Percentiles rank a stretch among this genome's conserved stretches.
phyloP scores from a whole-genome alignment of 2,329 filamentous ascomycete genomes.

The Neospermospora avenae region DNA sequence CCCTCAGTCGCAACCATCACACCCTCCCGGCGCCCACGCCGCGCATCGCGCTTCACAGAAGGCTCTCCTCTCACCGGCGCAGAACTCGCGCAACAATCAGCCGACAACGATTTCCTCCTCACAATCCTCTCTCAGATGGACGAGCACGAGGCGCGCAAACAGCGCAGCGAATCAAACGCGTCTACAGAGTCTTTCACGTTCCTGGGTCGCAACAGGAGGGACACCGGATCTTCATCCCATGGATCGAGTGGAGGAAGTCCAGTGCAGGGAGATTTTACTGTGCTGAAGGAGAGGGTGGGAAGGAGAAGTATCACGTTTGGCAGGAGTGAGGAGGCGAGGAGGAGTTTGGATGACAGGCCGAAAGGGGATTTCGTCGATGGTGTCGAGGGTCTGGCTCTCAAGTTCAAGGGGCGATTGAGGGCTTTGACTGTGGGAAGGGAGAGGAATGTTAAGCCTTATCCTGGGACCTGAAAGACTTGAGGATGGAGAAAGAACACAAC shows the following conservation, averaged over 20 bases:
- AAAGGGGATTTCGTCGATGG: slow-evolving; percentile 8
- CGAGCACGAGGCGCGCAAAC: slow-evolving; percentile 15
- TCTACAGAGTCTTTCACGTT: slow-evolving; percentile 13
- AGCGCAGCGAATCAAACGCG: slow-evolving; percentile 12
- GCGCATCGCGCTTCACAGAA: slow-evolving; percentile 16
- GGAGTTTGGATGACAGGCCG: slow-evolving; percentile 18
- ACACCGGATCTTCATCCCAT: neutral
- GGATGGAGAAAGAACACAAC: neutral
- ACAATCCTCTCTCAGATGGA: slow-evolving; percentile 24
- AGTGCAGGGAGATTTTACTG: neutral
- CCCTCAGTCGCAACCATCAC: neutral
- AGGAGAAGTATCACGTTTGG: slow-evolving; percentile 20
- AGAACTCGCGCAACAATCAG: slow-evolving; percentile 7
- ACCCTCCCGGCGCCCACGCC: slow-evolving; percentile 2
- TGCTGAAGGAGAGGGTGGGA: slow-evolving; percentile 11
- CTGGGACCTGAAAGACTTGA: slow-evolving; percentile 22
- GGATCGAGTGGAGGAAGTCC: slow-evolving; percentile 1
- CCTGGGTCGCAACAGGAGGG: neutral
- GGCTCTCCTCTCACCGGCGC: slow-evolving; percentile 6
- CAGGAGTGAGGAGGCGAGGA: slow-evolving; percentile 5
- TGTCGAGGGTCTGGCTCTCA: slow-evolving; percentile 15
- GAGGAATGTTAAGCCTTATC: slow-evolving; percentile 20
- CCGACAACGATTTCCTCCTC: slow-evolving; percentile 5
- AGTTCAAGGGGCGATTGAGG: slow-evolving; percentile 25
- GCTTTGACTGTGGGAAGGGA: slow-evolving; percentile 23